phyloP scores from a whole-genome alignment of 768 basidiomycete genomes.

The Xerocomellus intermedius region DNA sequence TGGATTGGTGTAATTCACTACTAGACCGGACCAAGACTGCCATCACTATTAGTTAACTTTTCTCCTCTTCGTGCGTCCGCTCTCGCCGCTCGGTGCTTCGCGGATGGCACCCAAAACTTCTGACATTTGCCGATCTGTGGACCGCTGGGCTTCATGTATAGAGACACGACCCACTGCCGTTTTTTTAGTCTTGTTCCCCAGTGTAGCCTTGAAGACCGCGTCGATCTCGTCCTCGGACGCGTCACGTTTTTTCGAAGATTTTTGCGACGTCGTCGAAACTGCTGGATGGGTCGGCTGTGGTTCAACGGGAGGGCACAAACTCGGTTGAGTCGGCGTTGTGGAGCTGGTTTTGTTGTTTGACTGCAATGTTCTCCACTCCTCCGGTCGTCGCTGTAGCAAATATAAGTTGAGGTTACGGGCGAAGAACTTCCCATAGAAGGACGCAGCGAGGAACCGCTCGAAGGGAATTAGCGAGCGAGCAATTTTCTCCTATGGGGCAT shows the following conservation, averaged over 20 bases:
- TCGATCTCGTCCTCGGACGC: constrained; percentile 70
- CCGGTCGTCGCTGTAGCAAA: constrained; percentile 72
- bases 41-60: constrained; percentile 10
- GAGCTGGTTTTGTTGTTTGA: constrained; percentile 35
- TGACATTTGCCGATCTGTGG: constrained; percentile 40
- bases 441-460: constrained; percentile 68
- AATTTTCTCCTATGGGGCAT: constrained; percentile 75
- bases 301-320: constrained; percentile 8
- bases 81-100: constrained; percentile 51
- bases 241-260: constrained; percentile 46
- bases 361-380: constrained; percentile 82
- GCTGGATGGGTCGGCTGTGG: background rate
- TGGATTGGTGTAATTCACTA: background rate
- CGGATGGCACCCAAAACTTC: constrained; percentile 61
- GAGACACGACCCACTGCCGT: constrained; percentile 38
- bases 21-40: background rate
- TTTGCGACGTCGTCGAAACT: constrained; percentile 19
- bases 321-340: constrained; percentile 15
- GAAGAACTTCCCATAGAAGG: constrained; percentile 88
- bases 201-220: constrained; percentile 55
- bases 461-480: constrained; percentile 74
- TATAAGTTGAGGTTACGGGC: constrained; percentile 74
- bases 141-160: constrained; percentile 10
- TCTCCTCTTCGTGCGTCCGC: constrained; percentile 34
- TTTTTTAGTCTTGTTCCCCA: constrained; percentile 61